phyloP scores from a whole-genome alignment of 1,139 yeast genomes.

The Wickerhamomyces sp. region DNA sequence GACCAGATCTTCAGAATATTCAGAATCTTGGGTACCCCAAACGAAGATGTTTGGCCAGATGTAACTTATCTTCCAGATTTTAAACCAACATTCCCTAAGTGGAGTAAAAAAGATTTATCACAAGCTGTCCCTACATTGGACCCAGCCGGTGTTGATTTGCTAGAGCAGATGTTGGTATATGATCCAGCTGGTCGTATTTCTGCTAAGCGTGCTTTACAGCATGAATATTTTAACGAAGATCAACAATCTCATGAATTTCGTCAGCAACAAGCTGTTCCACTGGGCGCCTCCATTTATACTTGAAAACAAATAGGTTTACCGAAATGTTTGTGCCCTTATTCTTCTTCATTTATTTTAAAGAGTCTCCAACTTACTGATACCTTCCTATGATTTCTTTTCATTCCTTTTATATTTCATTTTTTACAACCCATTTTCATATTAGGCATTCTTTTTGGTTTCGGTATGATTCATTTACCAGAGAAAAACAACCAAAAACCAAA shows the following conservation, averaged over 20 bases:
- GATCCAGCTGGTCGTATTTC: constrained; percentile 94
- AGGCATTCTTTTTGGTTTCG: too few species aligned
- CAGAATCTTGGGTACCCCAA: constrained; percentile 91
- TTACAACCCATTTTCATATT: too few species aligned
- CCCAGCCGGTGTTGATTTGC: constrained; percentile 74
- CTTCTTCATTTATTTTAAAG: background rate
- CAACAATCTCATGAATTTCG: constrained; percentile 18
- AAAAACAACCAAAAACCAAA: too few species aligned
- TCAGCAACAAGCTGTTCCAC: constrained; percentile 24
- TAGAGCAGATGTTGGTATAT: constrained; percentile 75
- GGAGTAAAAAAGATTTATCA: constrained; percentile 73
- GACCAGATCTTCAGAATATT: constrained; percentile 96
- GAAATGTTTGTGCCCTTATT: background rate
- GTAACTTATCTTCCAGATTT: constrained; percentile 91
- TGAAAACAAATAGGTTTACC: constrained; percentile 4
- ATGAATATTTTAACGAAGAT: constrained; percentile 81
- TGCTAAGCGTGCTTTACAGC: constrained; percentile 87
- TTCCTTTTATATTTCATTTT: too few species aligned
- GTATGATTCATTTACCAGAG: too few species aligned
- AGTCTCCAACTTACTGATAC: too few species aligned
- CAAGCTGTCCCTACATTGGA: constrained; percentile 80
- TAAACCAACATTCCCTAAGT: constrained; percentile 93
- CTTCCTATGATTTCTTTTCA: too few species aligned
- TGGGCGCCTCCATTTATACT: constrained; percentile 26
- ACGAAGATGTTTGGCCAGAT: constrained; percentile 94